Base-by-base conservation (phyloP, 2,329 filamentous ascomycete genomes). In the Zarea fungicola region DNA sequence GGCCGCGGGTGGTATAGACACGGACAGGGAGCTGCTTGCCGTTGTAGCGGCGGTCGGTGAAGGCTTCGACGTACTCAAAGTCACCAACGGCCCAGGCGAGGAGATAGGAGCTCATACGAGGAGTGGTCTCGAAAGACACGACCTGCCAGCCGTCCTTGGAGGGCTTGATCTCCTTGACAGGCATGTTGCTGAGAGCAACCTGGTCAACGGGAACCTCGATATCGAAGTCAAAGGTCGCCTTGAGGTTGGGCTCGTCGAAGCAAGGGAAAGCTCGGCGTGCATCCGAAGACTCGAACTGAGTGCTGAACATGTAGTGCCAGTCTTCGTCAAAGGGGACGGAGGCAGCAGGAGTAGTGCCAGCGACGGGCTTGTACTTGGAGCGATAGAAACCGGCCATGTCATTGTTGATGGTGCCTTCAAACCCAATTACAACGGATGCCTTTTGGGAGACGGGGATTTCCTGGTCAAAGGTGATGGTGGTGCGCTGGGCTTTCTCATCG, bases 231-330 rank as follows among this genome's bases (percentile, higher is more conserved):
- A 96, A 97, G 3, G 90, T 92, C 10, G 93, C 89, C 72, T 99
- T 99, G 55, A 97, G 78, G 62, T 95, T 96, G 35, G 93, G 93
- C 72, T 99, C 93, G 63, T 99, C 93, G 62, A 97, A 97, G 73
- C 93, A 99, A 41, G 93, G 93, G 71, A 99, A 96, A 8, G 93
- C 92, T 57, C 91, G 80, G 56, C 93, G 85, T 53, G 93, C 93
- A 70, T 99, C 93, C 62, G 90, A 96, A 39, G 91, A 86, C 74
- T 99, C 93, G 63, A 99, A 99, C 66, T 99, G 93, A 42, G 93
- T 99, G 73, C 89, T 95, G 68, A 96, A 75, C 87, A 92, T 91
- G 63, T 80, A 79, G 65, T 82, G 79, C 63, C 76, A 80, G 59
- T 83, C 76, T 40, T 76, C 75, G 55, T 84, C 89, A 62, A 77